Conservation (phyloP, 805 yeast species). For the Saturnispora ahearnii region DNA sequence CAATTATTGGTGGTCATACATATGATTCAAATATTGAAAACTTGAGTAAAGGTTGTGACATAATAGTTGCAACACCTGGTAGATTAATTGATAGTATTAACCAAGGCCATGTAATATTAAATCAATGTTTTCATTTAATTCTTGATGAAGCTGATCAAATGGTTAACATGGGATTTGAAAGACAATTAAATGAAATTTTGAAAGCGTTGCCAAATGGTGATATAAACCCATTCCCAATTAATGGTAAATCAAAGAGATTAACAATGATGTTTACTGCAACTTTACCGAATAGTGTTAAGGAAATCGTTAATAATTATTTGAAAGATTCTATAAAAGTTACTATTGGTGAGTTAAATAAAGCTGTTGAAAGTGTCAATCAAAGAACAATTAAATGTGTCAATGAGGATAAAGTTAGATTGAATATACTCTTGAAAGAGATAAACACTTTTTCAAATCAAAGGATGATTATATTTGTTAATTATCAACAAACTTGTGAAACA, state of each 20-base stretch:
- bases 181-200: slow-evolving; percentile 56
- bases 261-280: slow-evolving; percentile 85
- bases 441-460: slow-evolving; percentile 42
- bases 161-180: slow-evolving; percentile 93
- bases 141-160: slow-evolving; percentile 94
- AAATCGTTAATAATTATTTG: slow-evolving; percentile 55
- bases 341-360: slow-evolving; percentile 60
- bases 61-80: slow-evolving; percentile 90
- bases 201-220: slow-evolving; percentile 46
- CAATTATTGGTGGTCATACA: slow-evolving; percentile 86
- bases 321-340: slow-evolving; percentile 51
- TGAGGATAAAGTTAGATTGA: slow-evolving; percentile 39
- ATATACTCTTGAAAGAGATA: slow-evolving; percentile 34
- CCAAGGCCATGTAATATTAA: slow-evolving; percentile 50
- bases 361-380: slow-evolving; percentile 64
- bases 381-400: slow-evolving; percentile 43
- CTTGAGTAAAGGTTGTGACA: slow-evolving; percentile 39
- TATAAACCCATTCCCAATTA: slow-evolving; percentile 29
- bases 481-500: slow-evolving; percentile 61
- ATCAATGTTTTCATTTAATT: slow-evolving; percentile 56
- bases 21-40: slow-evolving; percentile 66
- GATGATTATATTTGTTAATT: slow-evolving; percentile 75
- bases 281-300: slow-evolving; percentile 66
- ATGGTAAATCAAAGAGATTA: neutral
- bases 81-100: slow-evolving; percentile 74